Conservation (phyloP, 225 moss, liverwort and hornwort species). For the Marchantia polymorpha region DNA sequence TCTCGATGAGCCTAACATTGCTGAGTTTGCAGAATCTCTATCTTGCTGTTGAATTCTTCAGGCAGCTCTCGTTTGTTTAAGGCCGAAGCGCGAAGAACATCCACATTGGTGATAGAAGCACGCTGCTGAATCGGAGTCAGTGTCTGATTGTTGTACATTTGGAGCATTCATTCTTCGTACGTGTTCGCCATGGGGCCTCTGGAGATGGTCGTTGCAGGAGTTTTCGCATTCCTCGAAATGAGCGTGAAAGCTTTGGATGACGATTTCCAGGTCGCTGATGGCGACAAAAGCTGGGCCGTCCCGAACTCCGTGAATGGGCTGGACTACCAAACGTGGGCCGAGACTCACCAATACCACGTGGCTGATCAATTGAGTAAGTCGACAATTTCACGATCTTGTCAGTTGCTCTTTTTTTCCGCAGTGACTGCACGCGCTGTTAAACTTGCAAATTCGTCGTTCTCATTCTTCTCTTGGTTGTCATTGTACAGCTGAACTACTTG, state of each 20-base stretch:
- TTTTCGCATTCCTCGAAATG: not conserved
- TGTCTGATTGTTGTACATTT: not conserved
- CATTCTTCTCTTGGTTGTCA: no score
- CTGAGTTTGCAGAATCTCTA: no score
- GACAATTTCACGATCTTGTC: no score
- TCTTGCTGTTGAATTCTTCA: no score
- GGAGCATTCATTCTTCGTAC: not conserved
- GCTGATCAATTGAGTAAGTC: not conserved
- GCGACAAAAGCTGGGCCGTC: not conserved
- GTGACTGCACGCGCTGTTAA: no score
- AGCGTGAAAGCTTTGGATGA: conserved; percentile 2
- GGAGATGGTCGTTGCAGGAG: not conserved
- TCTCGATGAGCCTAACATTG: no score
- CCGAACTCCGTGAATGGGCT: not conserved
- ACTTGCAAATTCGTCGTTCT: no score
- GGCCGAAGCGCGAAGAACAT: not conserved
- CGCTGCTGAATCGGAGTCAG: not conserved
- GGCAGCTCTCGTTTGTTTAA: no score
- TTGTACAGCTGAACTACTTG: no score
- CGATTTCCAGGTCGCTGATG: conserved; percentile 9
- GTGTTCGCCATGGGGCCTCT: not conserved
- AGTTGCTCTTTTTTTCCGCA: no score
- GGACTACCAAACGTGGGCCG: conserved; percentile 8
- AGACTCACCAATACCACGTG: conserved; percentile 14
- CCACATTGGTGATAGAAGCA: not conserved